phyloP scores from a whole-genome alignment of 257 asterid genomes.

The Striga asiatica region DNA sequence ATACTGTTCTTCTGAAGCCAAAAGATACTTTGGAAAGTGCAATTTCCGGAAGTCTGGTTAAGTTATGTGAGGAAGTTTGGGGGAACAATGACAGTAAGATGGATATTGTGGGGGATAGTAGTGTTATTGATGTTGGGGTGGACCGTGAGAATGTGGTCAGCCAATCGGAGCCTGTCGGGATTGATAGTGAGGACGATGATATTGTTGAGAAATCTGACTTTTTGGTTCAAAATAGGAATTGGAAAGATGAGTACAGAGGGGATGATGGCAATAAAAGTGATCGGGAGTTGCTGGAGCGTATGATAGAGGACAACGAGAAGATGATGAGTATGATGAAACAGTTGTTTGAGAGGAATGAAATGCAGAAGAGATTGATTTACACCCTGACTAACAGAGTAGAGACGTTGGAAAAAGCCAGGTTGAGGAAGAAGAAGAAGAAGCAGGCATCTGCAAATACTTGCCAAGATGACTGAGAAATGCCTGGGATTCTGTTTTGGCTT shows the following conservation, averaged over 20 bases:
- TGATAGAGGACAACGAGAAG: slow-evolving; percentile 52
- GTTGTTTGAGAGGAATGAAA: slow-evolving; percentile 36
- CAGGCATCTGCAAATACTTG: too few species aligned
- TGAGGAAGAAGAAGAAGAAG: slow-evolving; percentile 49
- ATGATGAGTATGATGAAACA: slow-evolving; percentile 55
- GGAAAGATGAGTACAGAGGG: too few species aligned
- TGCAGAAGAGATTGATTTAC: slow-evolving; percentile 33
- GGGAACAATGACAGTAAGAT: neutral
- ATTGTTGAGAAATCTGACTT: neutral
- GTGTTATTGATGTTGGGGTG: slow-evolving; percentile 17
- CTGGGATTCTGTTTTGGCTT: too few species aligned
- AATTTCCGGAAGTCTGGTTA: too few species aligned
- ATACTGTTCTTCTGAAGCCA: too few species aligned
- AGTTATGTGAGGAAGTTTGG: too few species aligned
- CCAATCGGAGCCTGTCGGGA: neutral
- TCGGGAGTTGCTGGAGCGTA: slow-evolving; percentile 35
- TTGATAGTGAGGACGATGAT: neutral
- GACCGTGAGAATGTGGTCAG: slow-evolving; percentile 17
- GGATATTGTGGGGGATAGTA: slow-evolving; percentile 4
- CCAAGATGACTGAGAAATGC: too few species aligned
- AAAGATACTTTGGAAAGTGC: neutral
- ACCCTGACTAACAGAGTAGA: slow-evolving; percentile 34
- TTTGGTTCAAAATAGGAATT: too few species aligned
- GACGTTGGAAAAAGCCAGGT: slow-evolving; percentile 55
- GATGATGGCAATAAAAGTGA: slow-evolving; percentile 13